Evolutionary conservation across 225 moss, liverwort and hornwort species (phyloP).

Genomic region (Neckera pumila): DNA sequence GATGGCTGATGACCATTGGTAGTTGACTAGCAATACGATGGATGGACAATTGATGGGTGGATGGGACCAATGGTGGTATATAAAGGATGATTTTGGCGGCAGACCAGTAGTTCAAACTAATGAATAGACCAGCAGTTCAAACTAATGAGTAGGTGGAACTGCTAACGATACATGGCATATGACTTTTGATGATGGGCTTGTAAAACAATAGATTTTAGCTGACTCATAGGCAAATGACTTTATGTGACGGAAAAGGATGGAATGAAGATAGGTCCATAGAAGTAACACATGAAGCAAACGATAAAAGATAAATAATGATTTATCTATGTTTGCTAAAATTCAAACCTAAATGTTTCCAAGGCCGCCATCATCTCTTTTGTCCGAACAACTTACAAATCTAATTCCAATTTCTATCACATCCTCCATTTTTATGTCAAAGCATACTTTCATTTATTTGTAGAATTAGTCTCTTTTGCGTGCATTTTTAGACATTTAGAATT

Average conservation of each 20-base stretch:
- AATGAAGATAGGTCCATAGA: not conserved
- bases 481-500: too few species aligned
- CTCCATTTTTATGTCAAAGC: not conserved
- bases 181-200: accelerated
- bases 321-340: not conserved
- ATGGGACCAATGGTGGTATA: not conserved
- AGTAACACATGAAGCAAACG: accelerated
- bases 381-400: accelerated
- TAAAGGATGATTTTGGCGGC: not conserved
- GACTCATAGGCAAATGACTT: not conserved
- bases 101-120: not conserved
- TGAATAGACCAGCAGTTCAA: too few species aligned
- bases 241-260: accelerated
- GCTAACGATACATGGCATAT: not conserved
- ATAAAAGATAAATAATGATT: not conserved
- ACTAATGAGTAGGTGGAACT: accelerated
- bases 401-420: not conserved
- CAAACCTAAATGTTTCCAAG: not conserved
- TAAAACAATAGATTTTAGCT: accelerated
- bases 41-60: not conserved
- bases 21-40: accelerated
- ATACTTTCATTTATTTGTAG: not conserved
- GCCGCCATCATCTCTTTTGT: accelerated
- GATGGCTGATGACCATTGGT: accelerated
- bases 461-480: too few species aligned